These are phyloP conservation scores for Solanum pinnatisectum DNA, from an alignment of 257 asterid genomes.

Conservation along the genomic window DNA sequence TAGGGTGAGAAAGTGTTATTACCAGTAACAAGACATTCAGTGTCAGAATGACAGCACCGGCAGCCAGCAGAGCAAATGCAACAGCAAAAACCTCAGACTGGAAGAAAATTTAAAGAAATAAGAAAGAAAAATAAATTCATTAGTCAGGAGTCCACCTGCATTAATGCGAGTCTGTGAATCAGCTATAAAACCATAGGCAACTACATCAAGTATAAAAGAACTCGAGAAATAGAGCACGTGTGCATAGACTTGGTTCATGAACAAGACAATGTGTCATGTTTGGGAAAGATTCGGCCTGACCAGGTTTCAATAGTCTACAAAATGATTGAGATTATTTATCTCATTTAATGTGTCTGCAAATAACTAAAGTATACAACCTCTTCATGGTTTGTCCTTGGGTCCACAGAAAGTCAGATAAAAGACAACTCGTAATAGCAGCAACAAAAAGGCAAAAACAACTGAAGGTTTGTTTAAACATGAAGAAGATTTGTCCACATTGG, in stretches of 20 bases:
- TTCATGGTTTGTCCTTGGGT: background rate
- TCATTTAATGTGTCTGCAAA: background rate
- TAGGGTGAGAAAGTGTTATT: background rate
- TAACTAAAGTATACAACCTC: background rate
- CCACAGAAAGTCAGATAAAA: background rate
- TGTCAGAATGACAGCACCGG: constrained; percentile 90
- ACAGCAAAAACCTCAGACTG: constrained; percentile 99
- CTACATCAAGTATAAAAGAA: background rate
- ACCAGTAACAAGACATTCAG: constrained; percentile 89
- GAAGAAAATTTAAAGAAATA: background rate
- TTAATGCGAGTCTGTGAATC: background rate
- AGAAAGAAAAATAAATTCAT: background rate
- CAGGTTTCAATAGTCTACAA: background rate
- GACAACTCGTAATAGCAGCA: background rate
- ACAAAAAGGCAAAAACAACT: background rate
- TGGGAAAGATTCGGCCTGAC: background rate
- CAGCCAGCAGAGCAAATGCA: constrained; percentile 86
- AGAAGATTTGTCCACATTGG: background rate
- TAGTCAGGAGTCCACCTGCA: background rate
- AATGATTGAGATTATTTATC: background rate
- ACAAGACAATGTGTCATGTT: background rate
- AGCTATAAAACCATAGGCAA: background rate
- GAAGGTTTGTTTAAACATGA: background rate
- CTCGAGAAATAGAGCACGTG: background rate
- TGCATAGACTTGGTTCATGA: background rate